Percentiles rank a stretch among this genome's conserved stretches.
Conservation (phyloP, 2,329 filamentous ascomycete species). For the Colletotrichum lindemuthianum region DNA sequence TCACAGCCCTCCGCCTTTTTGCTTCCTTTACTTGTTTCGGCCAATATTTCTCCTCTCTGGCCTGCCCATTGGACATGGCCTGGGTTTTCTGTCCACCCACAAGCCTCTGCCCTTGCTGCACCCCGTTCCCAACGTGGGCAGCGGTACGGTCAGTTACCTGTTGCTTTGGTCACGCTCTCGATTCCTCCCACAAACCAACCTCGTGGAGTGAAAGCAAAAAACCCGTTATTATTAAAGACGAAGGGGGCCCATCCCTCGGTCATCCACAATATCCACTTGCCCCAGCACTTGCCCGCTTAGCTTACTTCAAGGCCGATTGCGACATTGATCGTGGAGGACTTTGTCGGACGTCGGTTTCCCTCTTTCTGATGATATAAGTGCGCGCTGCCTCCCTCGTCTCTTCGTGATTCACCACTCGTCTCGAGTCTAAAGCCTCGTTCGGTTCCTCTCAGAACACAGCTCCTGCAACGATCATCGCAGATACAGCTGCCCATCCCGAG, state of each 20-base stretch:
- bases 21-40: slow-evolving; percentile 29
- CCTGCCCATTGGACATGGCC: slow-evolving; percentile 13
- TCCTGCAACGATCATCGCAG: no score
- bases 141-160: slow-evolving; percentile 29
- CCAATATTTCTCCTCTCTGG: slow-evolving; percentile 16
- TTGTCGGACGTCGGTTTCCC: slow-evolving; percentile 5
- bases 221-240: slow-evolving; percentile 30
- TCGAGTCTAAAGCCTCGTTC: background rate
- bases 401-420: background rate
- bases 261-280: slow-evolving; percentile 34
- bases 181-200: slow-evolving; percentile 19
- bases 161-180: slow-evolving; percentile 26
- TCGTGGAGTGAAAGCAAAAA: slow-evolving; percentile 1
- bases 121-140: slow-evolving; percentile 32
- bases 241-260: slow-evolving; percentile 13
- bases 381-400: slow-evolving; percentile 1
- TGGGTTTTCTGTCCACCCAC: slow-evolving; percentile 19
- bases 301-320: slow-evolving; percentile 25
- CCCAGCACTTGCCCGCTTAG: slow-evolving; percentile 29
- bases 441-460: slow-evolving; percentile 4
- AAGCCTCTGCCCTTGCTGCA: slow-evolving; percentile 28
- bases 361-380: slow-evolving; percentile 21
- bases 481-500: no score
- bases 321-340: slow-evolving; percentile 25
- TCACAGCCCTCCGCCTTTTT: slow-evolving; percentile 20